Conservation (phyloP, 1,139 yeast genomes). For the Saccharomyces pastorianus region DNA sequence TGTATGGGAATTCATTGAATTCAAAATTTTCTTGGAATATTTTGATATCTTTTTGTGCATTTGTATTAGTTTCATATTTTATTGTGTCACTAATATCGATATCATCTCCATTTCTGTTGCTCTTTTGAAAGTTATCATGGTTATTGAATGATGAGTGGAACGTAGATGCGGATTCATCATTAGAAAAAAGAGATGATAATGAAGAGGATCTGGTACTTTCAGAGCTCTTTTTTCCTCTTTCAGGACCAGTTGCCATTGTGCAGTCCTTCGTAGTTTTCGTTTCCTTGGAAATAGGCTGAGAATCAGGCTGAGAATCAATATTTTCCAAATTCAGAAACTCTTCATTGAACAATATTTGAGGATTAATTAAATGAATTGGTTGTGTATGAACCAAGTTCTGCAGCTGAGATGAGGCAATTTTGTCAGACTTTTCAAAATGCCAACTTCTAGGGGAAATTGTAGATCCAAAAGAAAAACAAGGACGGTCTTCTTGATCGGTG, state of each 20-base stretch:
- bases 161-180: conserved; percentile 1
- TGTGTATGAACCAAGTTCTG: conserved; percentile 6
- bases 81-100: not conserved
- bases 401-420: conserved; percentile 3
- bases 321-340: not conserved
- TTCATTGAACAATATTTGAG: not conserved
- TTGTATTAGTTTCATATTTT: not conserved
- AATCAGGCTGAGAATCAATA: conserved; percentile 1
- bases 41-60: not conserved
- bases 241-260: not conserved
- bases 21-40: not conserved
- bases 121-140: not conserved
- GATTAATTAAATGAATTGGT: conserved; percentile 6
- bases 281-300: conserved; percentile 1
- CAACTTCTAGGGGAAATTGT: not conserved
- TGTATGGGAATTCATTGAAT: not conserved
- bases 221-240: not conserved
- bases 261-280: not conserved
- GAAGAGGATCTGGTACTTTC: conserved; percentile 6
- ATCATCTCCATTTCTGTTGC: not conserved
- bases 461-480: not conserved
- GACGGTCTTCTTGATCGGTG: not conserved
- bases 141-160: not conserved
- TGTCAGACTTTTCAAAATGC: conserved; percentile 1
- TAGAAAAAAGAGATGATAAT: conserved; percentile 5